These are phyloP conservation scores for Arabidopsis thaliana DNA, from an alignment of 345 rosid genomes.

Conservation along the genomic window TAIR10.1 NC_003075.7:17359001-17359500, in stretches of 20 bases:
- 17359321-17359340: slow-evolving; percentile 62
- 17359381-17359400: slow-evolving; percentile 92
- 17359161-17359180: slow-evolving; percentile 98
- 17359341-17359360: slow-evolving; percentile 93
- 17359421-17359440: not conserved
- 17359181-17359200: slow-evolving; percentile 78
- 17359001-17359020: slow-evolving; percentile 99
- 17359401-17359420: not conserved
- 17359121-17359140: slow-evolving; percentile 53
- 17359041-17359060: slow-evolving; percentile 74
- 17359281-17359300: not conserved
- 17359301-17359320: not conserved
- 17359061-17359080: not conserved
- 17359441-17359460: not conserved
- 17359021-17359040: slow-evolving; percentile 99
- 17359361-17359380: slow-evolving; percentile 99
- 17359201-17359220: slow-evolving; percentile 75
- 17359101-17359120: not conserved
- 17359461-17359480: not conserved
- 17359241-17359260: slow-evolving; percentile 68
- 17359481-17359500: slow-evolving; percentile 56
- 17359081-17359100: slow-evolving; percentile 5
- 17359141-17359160: slow-evolving; percentile 94
- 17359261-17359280: not conserved
- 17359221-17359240: slow-evolving; percentile 67